phyloP scores from a whole-genome alignment of 148 eudicot genomes.

The Rhododendron ferrugineum region DNA sequence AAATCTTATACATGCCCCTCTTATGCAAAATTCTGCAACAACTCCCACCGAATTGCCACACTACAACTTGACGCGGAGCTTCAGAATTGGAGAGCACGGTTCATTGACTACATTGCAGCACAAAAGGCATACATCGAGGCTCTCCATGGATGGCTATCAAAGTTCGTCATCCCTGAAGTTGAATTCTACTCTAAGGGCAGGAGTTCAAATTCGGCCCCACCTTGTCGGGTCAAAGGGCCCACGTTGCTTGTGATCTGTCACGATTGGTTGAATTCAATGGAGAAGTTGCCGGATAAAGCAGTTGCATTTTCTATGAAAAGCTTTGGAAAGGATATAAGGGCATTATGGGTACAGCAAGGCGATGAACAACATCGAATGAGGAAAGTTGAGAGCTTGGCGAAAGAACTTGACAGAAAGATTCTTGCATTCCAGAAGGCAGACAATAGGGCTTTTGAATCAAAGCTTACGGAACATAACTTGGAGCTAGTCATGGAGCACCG shows the following conservation, averaged over 20 bases:
- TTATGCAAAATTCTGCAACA: constrained; percentile 75
- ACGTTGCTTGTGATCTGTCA: constrained; percentile 62
- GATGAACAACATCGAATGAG: constrained; percentile 78
- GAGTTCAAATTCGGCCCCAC: constrained; percentile 31
- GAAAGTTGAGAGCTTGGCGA: constrained; percentile 69
- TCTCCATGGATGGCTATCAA: constrained; percentile 83
- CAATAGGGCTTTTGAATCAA: constrained; percentile 42
- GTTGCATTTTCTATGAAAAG: constrained; percentile 63
- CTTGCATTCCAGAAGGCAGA: constrained; percentile 65
- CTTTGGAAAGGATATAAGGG: constrained; percentile 67
- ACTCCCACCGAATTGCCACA: constrained; percentile 79
- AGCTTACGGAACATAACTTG: constrained; percentile 43
- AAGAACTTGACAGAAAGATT: constrained; percentile 70
- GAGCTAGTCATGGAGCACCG: constrained; percentile 38
- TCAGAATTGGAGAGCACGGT: constrained; percentile 76
- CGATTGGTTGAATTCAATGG: constrained; percentile 60
- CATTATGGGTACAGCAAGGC: constrained; percentile 79
- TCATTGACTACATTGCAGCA: constrained; percentile 57
- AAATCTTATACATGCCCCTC: constrained; percentile 71
- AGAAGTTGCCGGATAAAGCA: constrained; percentile 67
- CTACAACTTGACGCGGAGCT: constrained; percentile 84
- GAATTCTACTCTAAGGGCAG: constrained; percentile 51
- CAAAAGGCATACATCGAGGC: constrained; percentile 67
- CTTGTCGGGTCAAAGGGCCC: constrained; percentile 53
- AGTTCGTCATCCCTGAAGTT: constrained; percentile 75